Evolutionary conservation across 495 filamentous ascomycete genomes (phyloP).

Genomic region (Xylaria palmicola): DNA sequence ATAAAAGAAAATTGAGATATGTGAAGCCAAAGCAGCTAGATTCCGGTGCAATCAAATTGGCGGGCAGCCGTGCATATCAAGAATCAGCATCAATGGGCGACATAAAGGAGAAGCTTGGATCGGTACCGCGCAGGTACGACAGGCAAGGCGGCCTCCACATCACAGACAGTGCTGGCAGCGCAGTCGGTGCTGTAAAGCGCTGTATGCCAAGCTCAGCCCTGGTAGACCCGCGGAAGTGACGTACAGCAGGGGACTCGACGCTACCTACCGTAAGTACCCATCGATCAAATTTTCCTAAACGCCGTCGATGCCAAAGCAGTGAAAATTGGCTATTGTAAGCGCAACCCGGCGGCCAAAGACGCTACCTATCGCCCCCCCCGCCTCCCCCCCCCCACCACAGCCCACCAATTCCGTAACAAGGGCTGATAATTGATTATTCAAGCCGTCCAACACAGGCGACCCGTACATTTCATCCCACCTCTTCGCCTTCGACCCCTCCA

Average conservation of each 20-base stretch:
- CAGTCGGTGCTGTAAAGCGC: background rate
- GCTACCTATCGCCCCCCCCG: background rate
- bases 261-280: too few species aligned
- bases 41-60: too few species aligned
- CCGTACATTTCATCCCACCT: constrained; percentile 12
- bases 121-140: background rate
- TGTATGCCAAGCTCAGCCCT: constrained; percentile 13
- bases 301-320: background rate
- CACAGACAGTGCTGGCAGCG: background rate
- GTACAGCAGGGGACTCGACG: constrained; percentile 6
- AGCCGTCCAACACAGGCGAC: too few species aligned
- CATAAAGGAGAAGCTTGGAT: too few species aligned
- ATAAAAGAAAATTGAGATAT: too few species aligned
- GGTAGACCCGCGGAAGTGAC: background rate
- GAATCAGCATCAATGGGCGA: too few species aligned
- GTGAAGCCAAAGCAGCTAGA: too few species aligned
- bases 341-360: background rate
- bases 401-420: constrained; percentile 11
- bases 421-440: constrained; percentile 6
- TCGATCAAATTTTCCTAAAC: constrained; percentile 1
- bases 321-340: background rate
- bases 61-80: too few species aligned
- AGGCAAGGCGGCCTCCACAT: background rate
- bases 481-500: constrained; percentile 14
- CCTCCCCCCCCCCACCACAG: background rate